Evolutionary conservation across 1,284 basidiomycete genomes (phyloP).

Genomic region (Leccinum insigne): DNA sequence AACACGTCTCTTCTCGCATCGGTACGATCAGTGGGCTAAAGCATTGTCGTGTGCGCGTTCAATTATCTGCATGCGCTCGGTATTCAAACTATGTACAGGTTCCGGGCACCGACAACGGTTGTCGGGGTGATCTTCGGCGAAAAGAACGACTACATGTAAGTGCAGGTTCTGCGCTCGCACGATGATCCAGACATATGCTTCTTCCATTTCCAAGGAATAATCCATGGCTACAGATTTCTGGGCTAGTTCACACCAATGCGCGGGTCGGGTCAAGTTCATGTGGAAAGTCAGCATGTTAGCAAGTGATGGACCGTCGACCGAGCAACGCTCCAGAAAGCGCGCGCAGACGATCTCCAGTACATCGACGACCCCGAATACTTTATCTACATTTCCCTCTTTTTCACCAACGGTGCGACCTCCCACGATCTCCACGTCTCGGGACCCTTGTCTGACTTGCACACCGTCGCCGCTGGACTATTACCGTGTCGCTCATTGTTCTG

Average conservation of each 20-base stretch:
- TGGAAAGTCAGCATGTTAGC: constrained; percentile 40
- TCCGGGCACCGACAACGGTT: constrained; percentile 59
- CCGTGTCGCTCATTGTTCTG: not conserved
- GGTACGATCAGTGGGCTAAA: constrained; percentile 85
- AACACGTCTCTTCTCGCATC: constrained; percentile 64
- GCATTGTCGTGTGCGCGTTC: constrained; percentile 75
- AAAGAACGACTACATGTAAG: constrained; percentile 52
- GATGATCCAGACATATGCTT: not conserved
- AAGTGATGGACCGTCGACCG: constrained; percentile 90
- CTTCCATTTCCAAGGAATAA: not conserved
- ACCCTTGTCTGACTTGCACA: not conserved
- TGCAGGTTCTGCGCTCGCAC: not conserved
- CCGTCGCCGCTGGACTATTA: not conserved
- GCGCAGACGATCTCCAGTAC: constrained; percentile 74
- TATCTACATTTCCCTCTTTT: constrained; percentile 82
- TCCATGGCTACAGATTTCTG: constrained; percentile 76
- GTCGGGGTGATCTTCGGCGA: constrained; percentile 46
- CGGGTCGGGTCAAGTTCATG: constrained; percentile 16
- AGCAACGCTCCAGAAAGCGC: constrained; percentile 69
- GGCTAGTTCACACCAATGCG: constrained; percentile 74
- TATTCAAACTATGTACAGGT: constrained; percentile 46
- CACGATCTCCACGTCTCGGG: not conserved
- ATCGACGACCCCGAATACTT: constrained; percentile 74
- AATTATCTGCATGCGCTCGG: not conserved
- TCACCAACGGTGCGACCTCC: constrained; percentile 63